phyloP scores from a whole-genome alignment of 169 alveolate species.

The Plasmodium vinckei region DNA sequence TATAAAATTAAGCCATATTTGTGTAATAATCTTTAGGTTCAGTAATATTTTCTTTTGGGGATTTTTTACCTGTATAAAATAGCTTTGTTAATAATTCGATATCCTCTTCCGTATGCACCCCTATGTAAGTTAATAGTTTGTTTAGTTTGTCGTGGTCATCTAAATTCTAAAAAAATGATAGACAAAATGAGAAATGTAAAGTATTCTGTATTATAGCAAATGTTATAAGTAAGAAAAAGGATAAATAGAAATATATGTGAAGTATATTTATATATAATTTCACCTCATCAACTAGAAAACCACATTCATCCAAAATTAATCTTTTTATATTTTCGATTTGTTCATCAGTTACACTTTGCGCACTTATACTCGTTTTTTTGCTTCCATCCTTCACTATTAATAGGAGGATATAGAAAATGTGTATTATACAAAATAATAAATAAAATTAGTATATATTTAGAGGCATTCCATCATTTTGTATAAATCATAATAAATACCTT shows the following conservation, averaged over 20 bases:
- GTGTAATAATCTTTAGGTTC: too few species aligned
- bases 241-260: background rate
- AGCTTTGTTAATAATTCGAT: conserved; percentile 41
- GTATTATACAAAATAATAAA: background rate
- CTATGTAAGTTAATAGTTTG: conserved; percentile 42
- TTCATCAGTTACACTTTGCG: conserved; percentile 20
- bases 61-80: conserved; percentile 43
- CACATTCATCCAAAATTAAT: conserved; percentile 48
- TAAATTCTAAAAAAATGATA: conserved; percentile 10
- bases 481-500: conserved; percentile 17
- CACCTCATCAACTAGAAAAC: conserved; percentile 44
- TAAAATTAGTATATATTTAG: background rate
- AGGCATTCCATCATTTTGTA: background rate
- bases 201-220: too few species aligned
- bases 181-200: background rate
- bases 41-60: too few species aligned
- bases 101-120: conserved; percentile 53
- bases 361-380: background rate
- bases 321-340: conserved; percentile 46
- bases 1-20: too few species aligned
- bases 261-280: background rate
- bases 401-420: background rate
- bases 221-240: too few species aligned
- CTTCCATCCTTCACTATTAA: conserved; percentile 13
- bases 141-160: conserved; percentile 34